phyloP scores from a whole-genome alignment of 164 flowering plant species.

The Piper betle region DNA sequence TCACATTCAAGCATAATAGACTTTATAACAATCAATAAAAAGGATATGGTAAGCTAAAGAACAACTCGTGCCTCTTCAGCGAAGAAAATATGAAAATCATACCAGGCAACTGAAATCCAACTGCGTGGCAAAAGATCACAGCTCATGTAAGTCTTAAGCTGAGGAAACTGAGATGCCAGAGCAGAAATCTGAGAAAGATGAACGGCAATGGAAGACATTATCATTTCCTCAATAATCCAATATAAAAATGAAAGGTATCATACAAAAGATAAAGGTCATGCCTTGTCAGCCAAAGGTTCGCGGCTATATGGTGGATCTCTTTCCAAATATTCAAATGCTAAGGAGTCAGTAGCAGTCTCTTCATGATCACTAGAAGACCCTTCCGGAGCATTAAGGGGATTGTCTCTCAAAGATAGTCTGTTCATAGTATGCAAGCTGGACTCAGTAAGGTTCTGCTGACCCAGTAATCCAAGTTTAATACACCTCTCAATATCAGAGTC shows the following conservation, averaged over 20 bases:
- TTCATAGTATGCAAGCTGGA: constrained; percentile 15
- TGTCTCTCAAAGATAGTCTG: constrained; percentile 27
- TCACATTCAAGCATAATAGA: constrained; percentile 1
- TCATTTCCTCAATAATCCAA: constrained; percentile 5
- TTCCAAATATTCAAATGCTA: constrained; percentile 50
- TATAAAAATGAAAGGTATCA: not conserved
- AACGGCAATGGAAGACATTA: not conserved
- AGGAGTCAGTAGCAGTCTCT: constrained; percentile 22
- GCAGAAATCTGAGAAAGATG: constrained; percentile 30
- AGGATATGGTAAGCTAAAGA: not conserved
- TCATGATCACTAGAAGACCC: constrained; percentile 33
- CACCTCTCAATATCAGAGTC: constrained; percentile 28
- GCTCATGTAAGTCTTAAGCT: constrained; percentile 38
- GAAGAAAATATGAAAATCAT: constrained; percentile 5
- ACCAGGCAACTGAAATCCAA: constrained; percentile 85
- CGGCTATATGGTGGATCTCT: constrained; percentile 41
- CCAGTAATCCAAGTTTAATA: constrained; percentile 11
- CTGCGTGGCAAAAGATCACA: constrained; percentile 63
- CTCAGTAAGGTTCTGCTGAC: constrained; percentile 15
- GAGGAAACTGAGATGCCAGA: constrained; percentile 42
- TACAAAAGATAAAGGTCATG: constrained; percentile 9
- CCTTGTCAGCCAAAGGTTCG: constrained; percentile 61
- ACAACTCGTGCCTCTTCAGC: not conserved
- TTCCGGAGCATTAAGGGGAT: constrained; percentile 9
- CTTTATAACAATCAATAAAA: not conserved